Evolutionary conservation across 148 eudicot genomes (phyloP).

Genomic region (Beta vulgaris): DNA sequence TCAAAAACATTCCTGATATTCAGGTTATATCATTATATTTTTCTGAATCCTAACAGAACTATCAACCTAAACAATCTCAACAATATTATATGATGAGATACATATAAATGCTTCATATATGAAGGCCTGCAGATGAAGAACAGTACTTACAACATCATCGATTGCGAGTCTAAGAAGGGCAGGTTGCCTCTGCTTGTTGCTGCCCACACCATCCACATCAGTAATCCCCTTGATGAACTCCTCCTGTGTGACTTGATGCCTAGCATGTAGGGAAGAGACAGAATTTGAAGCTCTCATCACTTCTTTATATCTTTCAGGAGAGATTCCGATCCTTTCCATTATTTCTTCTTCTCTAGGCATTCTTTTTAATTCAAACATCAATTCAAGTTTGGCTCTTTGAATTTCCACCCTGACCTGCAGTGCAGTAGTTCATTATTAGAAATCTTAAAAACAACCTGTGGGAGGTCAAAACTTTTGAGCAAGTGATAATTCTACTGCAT

Average conservation of each 20-base stretch:
- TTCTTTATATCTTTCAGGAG: conserved; percentile 67
- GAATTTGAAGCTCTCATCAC: conserved; percentile 76
- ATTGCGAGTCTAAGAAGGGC: conserved; percentile 94
- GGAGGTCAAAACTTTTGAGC: neutral
- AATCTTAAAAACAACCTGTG: neutral
- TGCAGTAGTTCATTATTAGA: neutral
- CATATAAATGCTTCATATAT: too few species aligned
- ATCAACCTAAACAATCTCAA: neutral
- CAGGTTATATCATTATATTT: neutral
- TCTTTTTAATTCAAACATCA: conserved; percentile 65
- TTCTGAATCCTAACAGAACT: neutral
- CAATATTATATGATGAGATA: neutral
- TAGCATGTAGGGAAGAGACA: conserved; percentile 56
- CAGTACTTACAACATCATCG: conserved; percentile 80
- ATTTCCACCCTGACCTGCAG: conserved; percentile 79
- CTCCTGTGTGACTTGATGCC: conserved; percentile 61
- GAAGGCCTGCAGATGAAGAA: neutral
- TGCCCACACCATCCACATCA: conserved; percentile 62
- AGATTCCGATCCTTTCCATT: conserved; percentile 54
- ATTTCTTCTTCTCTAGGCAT: conserved; percentile 81
- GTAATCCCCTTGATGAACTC: conserved; percentile 65
- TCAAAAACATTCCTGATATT: neutral
- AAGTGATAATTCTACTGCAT: neutral
- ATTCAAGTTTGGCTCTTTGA: conserved; percentile 62
- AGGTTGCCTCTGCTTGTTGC: conserved; percentile 69